phyloP scores from a whole-genome alignment of 192 early-diverging fungal genomes.

The Lunasporangiospora selenospora region DNA sequence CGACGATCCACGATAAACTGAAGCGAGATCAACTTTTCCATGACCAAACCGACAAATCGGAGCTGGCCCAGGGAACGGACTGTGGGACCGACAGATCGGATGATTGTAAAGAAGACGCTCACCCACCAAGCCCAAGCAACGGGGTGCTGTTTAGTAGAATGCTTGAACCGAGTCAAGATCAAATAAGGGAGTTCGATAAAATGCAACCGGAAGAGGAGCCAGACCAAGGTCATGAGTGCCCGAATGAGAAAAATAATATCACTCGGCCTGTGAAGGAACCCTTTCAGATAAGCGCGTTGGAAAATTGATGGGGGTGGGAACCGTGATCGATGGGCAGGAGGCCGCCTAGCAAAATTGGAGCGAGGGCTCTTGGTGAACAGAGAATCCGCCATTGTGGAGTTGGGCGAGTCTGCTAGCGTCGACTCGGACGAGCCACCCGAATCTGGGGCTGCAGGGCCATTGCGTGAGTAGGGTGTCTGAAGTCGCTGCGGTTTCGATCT shows the following conservation, averaged over 20 bases:
- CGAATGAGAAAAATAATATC: conserved; percentile 17
- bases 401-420: too few relatives aligned
- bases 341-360: too few relatives aligned
- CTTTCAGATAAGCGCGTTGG: conserved; percentile 16
- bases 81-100: background rate
- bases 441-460: too few relatives aligned
- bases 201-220: conserved; percentile 24
- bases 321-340: too few relatives aligned
- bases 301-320: conserved; percentile 12
- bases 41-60: conserved; percentile 9
- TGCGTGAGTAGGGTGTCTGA: too few relatives aligned
- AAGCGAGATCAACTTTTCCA: conserved; percentile 4
- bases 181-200: conserved; percentile 23
- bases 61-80: conserved; percentile 15
- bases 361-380: too few relatives aligned
- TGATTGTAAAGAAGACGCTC: conserved; percentile 14
- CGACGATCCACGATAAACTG: background rate
- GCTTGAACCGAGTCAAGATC: conserved; percentile 19
- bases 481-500: too few relatives aligned
- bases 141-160: conserved; percentile 16
- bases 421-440: too few relatives aligned
- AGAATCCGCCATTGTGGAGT: too few relatives aligned
- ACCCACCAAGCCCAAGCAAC: conserved; percentile 29
- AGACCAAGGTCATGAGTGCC: background rate
- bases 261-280: conserved; percentile 27